phyloP scores from a whole-genome alignment of 192 early-diverging fungal species.

The Globomyces pollinis-pini region DNA sequence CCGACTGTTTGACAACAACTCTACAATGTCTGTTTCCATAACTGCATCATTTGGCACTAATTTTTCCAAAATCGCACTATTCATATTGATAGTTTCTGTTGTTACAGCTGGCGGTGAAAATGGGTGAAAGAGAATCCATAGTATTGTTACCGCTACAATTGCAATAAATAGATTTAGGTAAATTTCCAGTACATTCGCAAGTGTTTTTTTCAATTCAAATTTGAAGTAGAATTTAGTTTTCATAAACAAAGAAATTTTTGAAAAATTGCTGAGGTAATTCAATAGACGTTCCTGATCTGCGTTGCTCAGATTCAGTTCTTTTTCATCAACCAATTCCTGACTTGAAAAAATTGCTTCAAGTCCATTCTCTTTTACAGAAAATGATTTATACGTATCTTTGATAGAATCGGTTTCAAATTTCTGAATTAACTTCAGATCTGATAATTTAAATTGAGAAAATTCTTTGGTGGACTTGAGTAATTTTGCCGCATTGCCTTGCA shows the following conservation, averaged over 20 bases:
- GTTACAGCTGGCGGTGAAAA: background rate
- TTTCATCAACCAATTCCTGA: conserved; percentile 4
- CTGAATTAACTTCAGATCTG: too few species aligned
- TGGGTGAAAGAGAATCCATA: background rate
- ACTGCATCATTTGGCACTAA: background rate
- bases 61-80: background rate
- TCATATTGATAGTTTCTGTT: background rate
- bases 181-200: background rate
- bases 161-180: background rate
- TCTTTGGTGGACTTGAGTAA: background rate
- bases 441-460: background rate
- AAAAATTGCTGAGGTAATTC: background rate
- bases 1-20: background rate
- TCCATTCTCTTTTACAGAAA: conserved; percentile 2
- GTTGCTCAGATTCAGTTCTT: background rate
- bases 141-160: background rate
- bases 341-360: conserved; percentile 2
- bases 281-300: background rate
- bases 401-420: background rate
- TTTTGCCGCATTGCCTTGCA: background rate
- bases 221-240: conserved; percentile 3
- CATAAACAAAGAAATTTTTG: background rate
- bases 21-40: conserved; percentile 4
- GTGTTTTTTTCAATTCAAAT: background rate
- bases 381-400: background rate